phyloP scores from a whole-genome alignment of 495 filamentous ascomycete species.

The Parathielavia hyrcaniae region DNA sequence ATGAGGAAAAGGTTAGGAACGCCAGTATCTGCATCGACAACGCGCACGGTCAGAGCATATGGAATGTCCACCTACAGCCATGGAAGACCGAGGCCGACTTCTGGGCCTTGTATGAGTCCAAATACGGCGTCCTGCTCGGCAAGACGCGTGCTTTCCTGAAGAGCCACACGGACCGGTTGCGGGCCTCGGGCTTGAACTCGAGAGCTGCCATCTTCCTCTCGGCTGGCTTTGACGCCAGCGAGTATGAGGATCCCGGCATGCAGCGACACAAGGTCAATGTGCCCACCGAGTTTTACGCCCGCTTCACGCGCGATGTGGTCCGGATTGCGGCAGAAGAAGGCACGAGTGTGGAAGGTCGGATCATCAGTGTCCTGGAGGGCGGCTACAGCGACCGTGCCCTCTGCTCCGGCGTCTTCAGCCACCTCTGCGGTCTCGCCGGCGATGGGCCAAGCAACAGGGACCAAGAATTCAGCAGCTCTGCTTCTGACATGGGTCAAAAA shows the following conservation, averaged over 20 bases:
- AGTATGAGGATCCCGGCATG: conserved; percentile 88
- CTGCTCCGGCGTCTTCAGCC: conserved; percentile 79
- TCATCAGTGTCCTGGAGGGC: conserved; percentile 91
- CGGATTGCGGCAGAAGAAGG: conserved; percentile 74
- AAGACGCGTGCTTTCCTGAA: conserved; percentile 74
- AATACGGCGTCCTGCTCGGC: conserved; percentile 67
- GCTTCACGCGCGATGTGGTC: conserved; percentile 78
- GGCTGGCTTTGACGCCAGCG: conserved; percentile 93
- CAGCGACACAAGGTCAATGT: conserved; percentile 92
- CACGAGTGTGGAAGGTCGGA: conserved; percentile 67
- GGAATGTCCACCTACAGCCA: conserved; percentile 89
- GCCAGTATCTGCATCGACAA: conserved; percentile 89
- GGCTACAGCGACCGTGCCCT: conserved; percentile 91
- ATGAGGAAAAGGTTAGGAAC: conserved; percentile 81
- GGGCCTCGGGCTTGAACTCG: conserved; percentile 47
- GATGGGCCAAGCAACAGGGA: conserved; percentile 41
- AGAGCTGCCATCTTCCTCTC: conserved; percentile 89
- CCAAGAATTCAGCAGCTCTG: conserved; percentile 38
- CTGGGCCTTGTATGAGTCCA: conserved; percentile 75
- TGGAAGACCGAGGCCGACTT: conserved; percentile 81
- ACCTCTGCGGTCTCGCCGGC: conserved; percentile 70
- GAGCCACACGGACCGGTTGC: conserved; percentile 57
- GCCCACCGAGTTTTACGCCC: conserved; percentile 92
- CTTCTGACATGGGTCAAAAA: conserved; percentile 50
- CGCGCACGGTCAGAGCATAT: conserved; percentile 84